Evolutionary conservation across 441 rosid genomes (phyloP).

Genomic region (Adansonia gregorii): DNA sequence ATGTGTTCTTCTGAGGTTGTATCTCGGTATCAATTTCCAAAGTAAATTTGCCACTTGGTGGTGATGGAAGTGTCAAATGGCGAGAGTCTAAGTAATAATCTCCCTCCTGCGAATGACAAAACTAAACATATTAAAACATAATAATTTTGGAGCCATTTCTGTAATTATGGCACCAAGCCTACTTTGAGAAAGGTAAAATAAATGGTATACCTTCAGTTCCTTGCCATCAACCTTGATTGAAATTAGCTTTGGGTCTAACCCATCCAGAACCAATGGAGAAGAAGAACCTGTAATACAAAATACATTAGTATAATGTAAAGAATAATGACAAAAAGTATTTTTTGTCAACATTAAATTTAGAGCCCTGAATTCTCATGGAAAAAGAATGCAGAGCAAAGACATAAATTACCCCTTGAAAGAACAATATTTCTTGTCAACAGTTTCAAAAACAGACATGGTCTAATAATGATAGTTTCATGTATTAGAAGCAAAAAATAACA

Average conservation of each 20-base stretch:
- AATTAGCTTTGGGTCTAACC: constrained; percentile 72
- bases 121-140: not conserved
- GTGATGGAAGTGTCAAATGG: constrained; percentile 69
- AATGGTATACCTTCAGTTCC: constrained; percentile 66
- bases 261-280: constrained; percentile 81
- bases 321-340: not conserved
- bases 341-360: not conserved
- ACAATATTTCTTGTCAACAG: not conserved
- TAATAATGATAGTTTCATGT: not conserved
- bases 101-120: constrained; percentile 50
- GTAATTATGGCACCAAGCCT: not conserved
- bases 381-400: not conserved
- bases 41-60: constrained; percentile 63
- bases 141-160: not conserved
- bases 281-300: constrained; percentile 60
- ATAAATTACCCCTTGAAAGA: not conserved
- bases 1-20: constrained; percentile 90
- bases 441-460: not conserved
- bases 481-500: constrained; percentile 12
- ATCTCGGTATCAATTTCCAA: constrained; percentile 86
- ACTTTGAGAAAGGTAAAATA: constrained; percentile 5
- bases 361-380: not conserved
- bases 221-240: constrained; percentile 67
- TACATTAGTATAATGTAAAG: constrained; percentile 21
- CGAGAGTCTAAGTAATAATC: constrained; percentile 67